Conservation (phyloP, 208 protist species). For the Balamuthia mandrillaris region DNA sequence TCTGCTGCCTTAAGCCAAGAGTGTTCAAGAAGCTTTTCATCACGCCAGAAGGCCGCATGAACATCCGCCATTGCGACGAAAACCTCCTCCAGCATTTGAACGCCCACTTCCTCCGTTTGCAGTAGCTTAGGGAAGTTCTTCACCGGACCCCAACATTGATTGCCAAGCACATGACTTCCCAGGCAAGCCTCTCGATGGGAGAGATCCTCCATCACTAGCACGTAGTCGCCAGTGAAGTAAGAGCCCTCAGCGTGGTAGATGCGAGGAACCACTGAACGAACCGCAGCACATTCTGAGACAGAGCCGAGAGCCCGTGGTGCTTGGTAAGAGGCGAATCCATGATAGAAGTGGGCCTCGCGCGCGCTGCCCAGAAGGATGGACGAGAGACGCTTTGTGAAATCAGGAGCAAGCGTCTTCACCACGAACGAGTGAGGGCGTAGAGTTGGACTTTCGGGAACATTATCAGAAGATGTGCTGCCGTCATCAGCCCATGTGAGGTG, state of each 20-base stretch:
- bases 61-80: conserved; percentile 13
- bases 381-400: neutral
- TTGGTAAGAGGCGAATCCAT: neutral
- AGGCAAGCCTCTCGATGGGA: neutral
- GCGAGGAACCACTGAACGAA: neutral
- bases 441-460: no score
- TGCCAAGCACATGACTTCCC: neutral
- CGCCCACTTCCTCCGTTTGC: neutral
- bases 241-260: conserved; percentile 13
- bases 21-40: neutral
- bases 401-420: conserved; percentile 20
- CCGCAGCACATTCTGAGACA: neutral
- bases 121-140: neutral
- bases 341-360: conserved; percentile 32
- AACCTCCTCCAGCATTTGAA: conserved; percentile 9
- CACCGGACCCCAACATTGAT: conserved; percentile 23
- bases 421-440: neutral
- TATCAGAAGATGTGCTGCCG: neutral
- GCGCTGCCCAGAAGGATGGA: neutral
- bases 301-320: neutral
- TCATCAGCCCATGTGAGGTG: conserved; percentile 2
- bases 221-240: neutral
- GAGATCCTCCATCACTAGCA: conserved; percentile 28
- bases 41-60: conserved; percentile 23
- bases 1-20: neutral